Conservation (phyloP, 1,284 basidiomycete genomes). For the Ustanciosporium gigantosporum region DNA sequence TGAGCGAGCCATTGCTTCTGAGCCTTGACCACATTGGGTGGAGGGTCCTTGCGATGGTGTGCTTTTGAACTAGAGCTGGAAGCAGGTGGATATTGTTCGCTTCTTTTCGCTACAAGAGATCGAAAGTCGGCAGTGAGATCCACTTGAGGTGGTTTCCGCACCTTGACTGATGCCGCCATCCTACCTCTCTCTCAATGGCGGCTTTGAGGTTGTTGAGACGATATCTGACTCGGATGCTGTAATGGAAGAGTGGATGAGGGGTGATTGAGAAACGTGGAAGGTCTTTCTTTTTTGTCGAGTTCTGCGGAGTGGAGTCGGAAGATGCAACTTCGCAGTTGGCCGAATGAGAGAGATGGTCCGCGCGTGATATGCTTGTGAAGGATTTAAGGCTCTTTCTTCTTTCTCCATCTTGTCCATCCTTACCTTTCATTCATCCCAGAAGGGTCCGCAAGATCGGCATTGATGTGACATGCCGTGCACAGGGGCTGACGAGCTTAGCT, state of each 20-base stretch:
- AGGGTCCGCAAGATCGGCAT: too few relatives aligned
- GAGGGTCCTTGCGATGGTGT: conserved; percentile 24
- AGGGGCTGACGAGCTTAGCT: too few relatives aligned
- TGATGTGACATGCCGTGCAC: too few relatives aligned
- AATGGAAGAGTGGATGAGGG: too few relatives aligned
- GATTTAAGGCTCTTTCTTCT: too few relatives aligned
- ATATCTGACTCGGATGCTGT: too few relatives aligned
- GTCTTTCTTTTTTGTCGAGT: too few relatives aligned
- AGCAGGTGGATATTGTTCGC: conserved; percentile 19
- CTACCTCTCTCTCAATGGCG: background rate
- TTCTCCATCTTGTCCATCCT: too few relatives aligned
- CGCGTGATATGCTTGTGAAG: too few relatives aligned
- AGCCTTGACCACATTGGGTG: conserved; percentile 25
- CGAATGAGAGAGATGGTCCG: background rate
- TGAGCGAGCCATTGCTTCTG: conserved; percentile 36
- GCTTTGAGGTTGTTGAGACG: conserved; percentile 1
- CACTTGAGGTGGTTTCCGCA: conserved; percentile 13
- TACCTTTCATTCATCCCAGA: too few relatives aligned
- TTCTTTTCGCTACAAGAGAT: conserved; percentile 15
- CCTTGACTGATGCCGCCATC: conserved; percentile 12
- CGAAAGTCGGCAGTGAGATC: conserved; percentile 31
- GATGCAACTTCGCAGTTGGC: background rate
- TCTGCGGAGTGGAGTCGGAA: too few relatives aligned
- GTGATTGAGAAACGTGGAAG: too few relatives aligned
- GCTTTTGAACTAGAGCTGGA: conserved; percentile 9